Evolutionary conservation across 306 rosid species (phyloP).

Genomic region (Hippophae rhamnoides): DNA sequence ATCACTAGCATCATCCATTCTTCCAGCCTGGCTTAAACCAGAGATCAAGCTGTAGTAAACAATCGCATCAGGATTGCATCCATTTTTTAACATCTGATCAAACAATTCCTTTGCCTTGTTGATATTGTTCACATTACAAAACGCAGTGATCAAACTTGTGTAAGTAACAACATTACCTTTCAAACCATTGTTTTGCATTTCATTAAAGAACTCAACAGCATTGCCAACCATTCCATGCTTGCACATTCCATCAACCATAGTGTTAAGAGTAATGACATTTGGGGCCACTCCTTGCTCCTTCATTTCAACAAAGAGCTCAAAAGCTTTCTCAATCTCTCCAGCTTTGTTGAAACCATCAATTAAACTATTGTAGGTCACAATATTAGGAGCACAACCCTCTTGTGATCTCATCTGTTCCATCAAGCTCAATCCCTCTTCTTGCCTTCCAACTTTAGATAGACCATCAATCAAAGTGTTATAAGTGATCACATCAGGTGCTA

Average conservation of each 20-base stretch:
- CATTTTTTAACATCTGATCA: conserved; percentile 44
- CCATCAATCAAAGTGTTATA: conserved; percentile 72
- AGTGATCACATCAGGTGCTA: conserved; percentile 49
- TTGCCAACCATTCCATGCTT: conserved; percentile 40
- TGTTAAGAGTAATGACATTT: conserved; percentile 55
- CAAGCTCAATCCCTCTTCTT: conserved; percentile 56
- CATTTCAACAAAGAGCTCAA: conserved; percentile 48
- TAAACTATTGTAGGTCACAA: conserved; percentile 63
- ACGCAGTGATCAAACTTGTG: conserved; percentile 48
- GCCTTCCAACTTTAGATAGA: conserved; percentile 79
- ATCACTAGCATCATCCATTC: conserved; percentile 62
- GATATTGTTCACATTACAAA: conserved; percentile 59
- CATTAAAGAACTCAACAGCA: conserved; percentile 52
- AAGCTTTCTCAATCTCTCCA: conserved; percentile 50
- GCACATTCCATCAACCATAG: conserved; percentile 67
- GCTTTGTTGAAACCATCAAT: conserved; percentile 60
- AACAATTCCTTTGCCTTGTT: conserved; percentile 55
- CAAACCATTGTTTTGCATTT: conserved; percentile 48
- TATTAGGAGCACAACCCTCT: conserved; percentile 31
- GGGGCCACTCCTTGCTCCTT: conserved; percentile 39
- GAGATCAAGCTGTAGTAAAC: conserved; percentile 57
- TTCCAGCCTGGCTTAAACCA: conserved; percentile 68
- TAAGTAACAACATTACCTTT: conserved; percentile 51
- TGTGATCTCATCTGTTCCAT: conserved; percentile 54
- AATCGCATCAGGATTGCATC: conserved; percentile 51